Evolutionary conservation across 495 filamentous ascomycete species (phyloP), one percentile per base, ranked within the genome.

Genomic region (Gamarada debralockiae): DNA sequence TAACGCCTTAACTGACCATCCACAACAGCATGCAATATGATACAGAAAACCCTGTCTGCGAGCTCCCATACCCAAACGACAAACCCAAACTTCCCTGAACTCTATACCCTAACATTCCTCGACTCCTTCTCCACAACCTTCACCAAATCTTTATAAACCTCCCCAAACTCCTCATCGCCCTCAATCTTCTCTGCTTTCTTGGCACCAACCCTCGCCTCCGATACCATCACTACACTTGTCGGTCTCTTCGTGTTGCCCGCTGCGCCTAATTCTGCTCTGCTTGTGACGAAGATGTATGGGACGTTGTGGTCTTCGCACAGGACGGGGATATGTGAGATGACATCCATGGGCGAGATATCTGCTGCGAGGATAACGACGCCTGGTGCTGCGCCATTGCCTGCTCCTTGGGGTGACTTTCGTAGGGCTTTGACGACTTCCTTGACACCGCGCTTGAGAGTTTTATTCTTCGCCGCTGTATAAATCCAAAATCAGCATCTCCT

Each of bases 361-460:
- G 88, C 93, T 25, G 95, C 93, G 48, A 99, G 85, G 67, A 99
- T 75, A 59, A 95, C 88, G 59, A 99, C 77, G 59, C 83, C 89
- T 45, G 77, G 76, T 52, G 83, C 80, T 17, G 77, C 63, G 12
- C 75, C 57, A 62, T 74, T 65, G 50, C 72, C 60, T 18, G 75
- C 74, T 18, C 73, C 70, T 71, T 81, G 69, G 50, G 89, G 78
- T 4, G 87, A 87, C 73, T 96, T 96, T 70, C 92, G 88, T 61
- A 99, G 85, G 18, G 90, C 81, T 76, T 99, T 99, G 73, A 96
- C 89, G 66, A 93, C 90, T 73, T 99, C 93, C 73, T 97, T 97
- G 37, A 97, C 92, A 71, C 93, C 93, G 64, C 95, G 92, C 73
- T 92, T 90, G 70, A 99, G 86, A 52, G 86, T 83, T 73, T 91